These are phyloP conservation scores for Trichoderma koningii DNA, from an alignment of 2,329 filamentous ascomycete genomes.

Conservation along the genomic window DNA sequence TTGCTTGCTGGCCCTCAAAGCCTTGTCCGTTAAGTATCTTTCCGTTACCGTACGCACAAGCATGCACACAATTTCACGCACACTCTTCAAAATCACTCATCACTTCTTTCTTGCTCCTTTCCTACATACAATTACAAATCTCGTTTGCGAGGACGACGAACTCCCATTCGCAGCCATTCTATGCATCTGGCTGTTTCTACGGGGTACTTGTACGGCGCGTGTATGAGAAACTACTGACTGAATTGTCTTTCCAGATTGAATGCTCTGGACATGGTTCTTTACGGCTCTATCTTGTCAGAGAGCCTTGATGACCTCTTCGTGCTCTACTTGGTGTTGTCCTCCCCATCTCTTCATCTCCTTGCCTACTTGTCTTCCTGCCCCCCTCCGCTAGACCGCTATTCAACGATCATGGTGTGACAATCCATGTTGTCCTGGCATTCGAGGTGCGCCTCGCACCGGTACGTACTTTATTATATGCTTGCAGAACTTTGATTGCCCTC, in stretches of 20 bases:
- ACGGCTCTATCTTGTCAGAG: not conserved
- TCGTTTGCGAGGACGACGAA: not conserved
- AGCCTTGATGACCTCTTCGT: too few relatives aligned
- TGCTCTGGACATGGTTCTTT: not conserved
- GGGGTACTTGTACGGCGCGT: not conserved
- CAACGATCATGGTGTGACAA: not conserved
- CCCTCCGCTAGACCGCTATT: not conserved
- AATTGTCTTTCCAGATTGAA: not conserved
- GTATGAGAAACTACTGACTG: not conserved
- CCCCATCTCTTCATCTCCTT: not conserved
- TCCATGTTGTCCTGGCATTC: not conserved
- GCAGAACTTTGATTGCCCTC: not conserved
- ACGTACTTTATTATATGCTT: slow-evolving; percentile 3
- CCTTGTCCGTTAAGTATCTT: slow-evolving; percentile 10
- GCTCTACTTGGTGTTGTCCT: not conserved
- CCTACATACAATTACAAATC: not conserved
- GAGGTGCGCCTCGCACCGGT: not conserved
- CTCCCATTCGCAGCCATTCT: not conserved
- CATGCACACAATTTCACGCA: slow-evolving; percentile 5
- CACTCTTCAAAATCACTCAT: not conserved
- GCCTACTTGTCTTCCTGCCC: not conserved
- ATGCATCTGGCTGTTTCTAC: not conserved
- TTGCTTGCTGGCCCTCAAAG: slow-evolving; percentile 6
- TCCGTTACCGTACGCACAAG: slow-evolving; percentile 27
- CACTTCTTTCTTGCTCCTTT: not conserved